Conservation (phyloP, 2,329 filamentous ascomycete genomes). For the Apiospora rasikravindrae region DNA sequence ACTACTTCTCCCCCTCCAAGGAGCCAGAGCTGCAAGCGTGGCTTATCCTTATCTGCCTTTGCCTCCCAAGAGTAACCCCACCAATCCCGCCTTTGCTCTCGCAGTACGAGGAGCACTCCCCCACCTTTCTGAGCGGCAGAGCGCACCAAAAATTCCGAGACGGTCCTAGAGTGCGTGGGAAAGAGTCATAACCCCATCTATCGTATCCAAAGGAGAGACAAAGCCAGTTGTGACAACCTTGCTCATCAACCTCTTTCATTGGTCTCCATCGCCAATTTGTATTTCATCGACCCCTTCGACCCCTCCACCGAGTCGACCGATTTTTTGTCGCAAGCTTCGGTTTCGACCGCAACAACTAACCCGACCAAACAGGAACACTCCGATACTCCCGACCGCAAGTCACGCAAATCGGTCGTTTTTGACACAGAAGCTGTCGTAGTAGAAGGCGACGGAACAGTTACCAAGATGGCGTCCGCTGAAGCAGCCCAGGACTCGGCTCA, state of each 20-base stretch:
- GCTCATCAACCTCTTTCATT: conserved; percentile 11
- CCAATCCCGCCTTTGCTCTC: conserved; percentile 21
- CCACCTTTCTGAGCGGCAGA: conserved; percentile 21
- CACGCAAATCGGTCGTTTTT: conserved; percentile 93
- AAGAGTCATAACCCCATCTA: conserved; percentile 28
- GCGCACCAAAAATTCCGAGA: conserved; percentile 32
- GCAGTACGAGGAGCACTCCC: background rate
- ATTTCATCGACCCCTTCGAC: background rate
- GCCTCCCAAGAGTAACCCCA: conserved; percentile 22
- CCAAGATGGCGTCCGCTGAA: conserved; percentile 72
- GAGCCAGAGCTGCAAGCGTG: background rate
- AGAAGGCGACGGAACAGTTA: conserved; percentile 86
- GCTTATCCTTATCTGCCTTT: conserved; percentile 13
- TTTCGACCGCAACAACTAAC: conserved; percentile 28
- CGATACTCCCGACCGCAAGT: conserved; percentile 62
- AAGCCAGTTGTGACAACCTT: conserved; percentile 14
- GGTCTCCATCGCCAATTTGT: conserved; percentile 6
- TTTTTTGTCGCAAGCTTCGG: conserved; percentile 23
- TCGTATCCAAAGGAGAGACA: background rate
- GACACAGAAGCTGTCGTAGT: conserved; percentile 87
- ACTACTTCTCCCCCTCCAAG: background rate
- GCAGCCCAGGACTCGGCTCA: conserved; percentile 82
- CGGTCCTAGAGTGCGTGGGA: conserved; percentile 20
- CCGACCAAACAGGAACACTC: conserved; percentile 36
- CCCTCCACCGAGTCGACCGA: conserved; percentile 16